A percentile compares a stretch with the other conserved stretches of the same genome.
These are phyloP conservation scores for Xylaria castorea DNA, from an alignment of 495 filamentous ascomycete genomes.

Conservation along the genomic window DNA sequence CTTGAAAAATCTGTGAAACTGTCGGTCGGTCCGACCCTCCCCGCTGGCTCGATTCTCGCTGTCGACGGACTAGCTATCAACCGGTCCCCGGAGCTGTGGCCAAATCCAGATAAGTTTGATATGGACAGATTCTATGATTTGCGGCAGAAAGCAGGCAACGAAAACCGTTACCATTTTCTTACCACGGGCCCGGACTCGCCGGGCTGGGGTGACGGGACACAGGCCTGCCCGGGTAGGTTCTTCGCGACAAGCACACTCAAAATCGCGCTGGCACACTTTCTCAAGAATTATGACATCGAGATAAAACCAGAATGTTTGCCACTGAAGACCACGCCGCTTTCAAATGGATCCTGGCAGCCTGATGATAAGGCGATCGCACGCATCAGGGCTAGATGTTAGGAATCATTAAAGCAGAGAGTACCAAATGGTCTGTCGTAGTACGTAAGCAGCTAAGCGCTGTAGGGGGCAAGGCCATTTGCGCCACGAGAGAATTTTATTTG, in stretches of 20 bases:
- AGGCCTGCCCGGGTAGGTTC: conserved; percentile 58
- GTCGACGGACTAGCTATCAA: conserved; percentile 5
- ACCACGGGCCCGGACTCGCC: not conserved
- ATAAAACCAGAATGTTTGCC: conserved; percentile 3
- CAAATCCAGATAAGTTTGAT: conserved; percentile 3
- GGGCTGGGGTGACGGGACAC: conserved; percentile 41
- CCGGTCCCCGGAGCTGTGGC: not conserved
- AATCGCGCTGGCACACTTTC: conserved; percentile 44
- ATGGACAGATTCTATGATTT: not conserved
- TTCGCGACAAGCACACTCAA: conserved; percentile 54
- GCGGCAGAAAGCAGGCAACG: not conserved
- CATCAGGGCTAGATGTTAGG: conserved; percentile 10
- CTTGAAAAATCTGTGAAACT: conserved; percentile 5
- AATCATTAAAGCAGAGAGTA: not conserved
- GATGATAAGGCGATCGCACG: conserved; percentile 14
- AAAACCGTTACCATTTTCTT: conserved; percentile 3
- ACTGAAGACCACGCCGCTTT: not conserved
- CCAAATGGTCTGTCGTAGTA: not conserved
- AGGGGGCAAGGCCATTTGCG: not conserved
- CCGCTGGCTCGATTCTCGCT: conserved; percentile 8
- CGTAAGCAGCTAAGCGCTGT: not conserved
- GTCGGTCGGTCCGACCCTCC: conserved; percentile 4
- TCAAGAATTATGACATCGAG: conserved; percentile 53
- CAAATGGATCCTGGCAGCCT: conserved; percentile 16
- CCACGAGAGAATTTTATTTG: not conserved